Evolutionary conservation across 116 monocot species (phyloP), one percentile per base, ranked within the genome.

Genomic region (Iris pallida): DNA sequence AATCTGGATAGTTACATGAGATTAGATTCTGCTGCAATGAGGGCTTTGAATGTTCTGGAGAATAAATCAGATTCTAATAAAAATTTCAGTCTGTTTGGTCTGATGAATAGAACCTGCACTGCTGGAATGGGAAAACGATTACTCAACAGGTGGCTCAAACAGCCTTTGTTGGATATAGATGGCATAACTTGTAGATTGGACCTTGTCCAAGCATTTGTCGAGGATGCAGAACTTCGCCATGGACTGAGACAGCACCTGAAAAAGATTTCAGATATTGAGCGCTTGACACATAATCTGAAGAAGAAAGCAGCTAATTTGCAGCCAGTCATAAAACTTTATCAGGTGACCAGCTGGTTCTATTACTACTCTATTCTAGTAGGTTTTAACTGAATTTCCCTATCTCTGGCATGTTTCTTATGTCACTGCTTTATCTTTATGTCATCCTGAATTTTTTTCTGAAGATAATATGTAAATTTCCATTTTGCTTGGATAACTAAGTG

Each of bases 71-170:
- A 97, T 78, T 66, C 87, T 77, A 97, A 97, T 70, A 97, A 92
- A 76, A 97, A 89, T 76, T 97, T 85, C 63, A 97, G 97, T 69
- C 74, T 97, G 82, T 92, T 97, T 78, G 96, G 92, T 44, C 69
- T 97, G 46, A 86, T 97, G 96, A 92, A 97, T 72, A 86, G 89
- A 76, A 97, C 96, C 7, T 97, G 89, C 77, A 92, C 96, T 63
- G 96, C 89, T 81, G 96, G 96, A 7, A 92, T 97, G 92, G 96
- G 96, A 43, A 97, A 90, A 79, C 64, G 96, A 57, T 71, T 97
- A 52, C 66, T 97, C 30, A 97, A 89, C 15, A 84, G 92, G 74
- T 97, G 96, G 96, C 85, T 97, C 20, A 97, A 97, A 70, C 96
- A 97, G 58, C 96, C 96, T 74, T 62, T 97, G 20, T 67, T 97